Percentiles rank a stretch among this genome's conserved stretches.
Evolutionary conservation across 192 early-diverging fungal genomes (phyloP).

Genomic region (Coemansia umbellata): DNA sequence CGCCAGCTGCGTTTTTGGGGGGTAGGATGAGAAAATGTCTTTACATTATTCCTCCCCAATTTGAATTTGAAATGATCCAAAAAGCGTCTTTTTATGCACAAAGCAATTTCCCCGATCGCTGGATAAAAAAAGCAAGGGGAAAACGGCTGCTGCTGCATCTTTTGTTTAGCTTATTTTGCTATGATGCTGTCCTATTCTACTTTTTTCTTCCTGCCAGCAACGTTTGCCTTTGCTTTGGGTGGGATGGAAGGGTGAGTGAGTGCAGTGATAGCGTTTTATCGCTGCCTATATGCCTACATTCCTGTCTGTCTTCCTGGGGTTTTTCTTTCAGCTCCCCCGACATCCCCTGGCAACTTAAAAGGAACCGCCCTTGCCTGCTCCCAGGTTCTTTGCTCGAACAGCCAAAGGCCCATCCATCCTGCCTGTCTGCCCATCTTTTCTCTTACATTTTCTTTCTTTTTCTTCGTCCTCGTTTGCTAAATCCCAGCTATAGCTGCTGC

Average conservation of each 20-base stretch:
- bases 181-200: neutral
- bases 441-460: slow-evolving; percentile 52
- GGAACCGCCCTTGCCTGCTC: too few relatives aligned
- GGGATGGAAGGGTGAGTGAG: too few relatives aligned
- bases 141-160: too few relatives aligned
- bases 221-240: neutral
- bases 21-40: neutral
- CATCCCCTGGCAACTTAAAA: too few relatives aligned
- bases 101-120: neutral
- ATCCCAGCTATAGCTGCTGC: neutral
- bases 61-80: neutral
- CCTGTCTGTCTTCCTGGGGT: too few relatives aligned
- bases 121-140: too few relatives aligned
- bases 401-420: neutral
- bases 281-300: too few relatives aligned
- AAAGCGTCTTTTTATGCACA: neutral
- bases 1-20: neutral
- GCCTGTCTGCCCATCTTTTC: neutral
- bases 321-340: too few relatives aligned
- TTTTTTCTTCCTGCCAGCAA: neutral
- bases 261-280: too few relatives aligned
- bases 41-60: neutral
- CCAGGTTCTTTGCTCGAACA: too few relatives aligned
- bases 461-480: neutral
- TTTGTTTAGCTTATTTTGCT: neutral